Percentiles rank a stretch among this genome's conserved stretches.
Evolutionary conservation across 164 flowering plant species (phyloP).

Genomic region (Chimonanthus praecox): DNA sequence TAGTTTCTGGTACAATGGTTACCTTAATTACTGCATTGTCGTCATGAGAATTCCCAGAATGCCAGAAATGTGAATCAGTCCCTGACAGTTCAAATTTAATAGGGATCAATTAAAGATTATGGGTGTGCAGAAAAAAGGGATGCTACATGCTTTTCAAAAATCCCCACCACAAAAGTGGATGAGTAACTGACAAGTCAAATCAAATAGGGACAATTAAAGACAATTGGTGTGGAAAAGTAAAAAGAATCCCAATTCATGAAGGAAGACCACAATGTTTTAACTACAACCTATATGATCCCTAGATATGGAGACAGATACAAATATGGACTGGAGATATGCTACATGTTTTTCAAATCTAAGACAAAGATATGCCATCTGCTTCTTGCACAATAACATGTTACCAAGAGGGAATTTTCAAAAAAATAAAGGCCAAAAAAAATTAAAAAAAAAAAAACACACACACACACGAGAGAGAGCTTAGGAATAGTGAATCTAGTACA

Average conservation of each 20-base stretch:
- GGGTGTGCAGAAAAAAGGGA: no score
- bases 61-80: not conserved
- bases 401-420: no score
- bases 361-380: no score
- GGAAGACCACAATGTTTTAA: no score
- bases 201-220: not conserved
- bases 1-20: not conserved
- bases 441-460: not conserved
- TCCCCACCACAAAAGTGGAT: not conserved
- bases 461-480: not conserved
- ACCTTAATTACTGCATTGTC: slow-evolving; percentile 10
- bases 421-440: not conserved
- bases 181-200: not conserved
- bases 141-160: no score
- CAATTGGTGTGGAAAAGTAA: not conserved
- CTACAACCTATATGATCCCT: no score
- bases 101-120: not conserved
- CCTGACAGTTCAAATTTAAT: slow-evolving; percentile 2
- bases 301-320: no score
- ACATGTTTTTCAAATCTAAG: no score
- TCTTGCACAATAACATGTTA: no score
- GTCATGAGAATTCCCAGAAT: not conserved
- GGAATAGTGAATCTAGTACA: no score
- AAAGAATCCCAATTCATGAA: no score
- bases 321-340: no score